Base-by-base conservation (phyloP, 2,329 filamentous ascomycete species). In the Ophiostoma tasmaniense region DNA sequence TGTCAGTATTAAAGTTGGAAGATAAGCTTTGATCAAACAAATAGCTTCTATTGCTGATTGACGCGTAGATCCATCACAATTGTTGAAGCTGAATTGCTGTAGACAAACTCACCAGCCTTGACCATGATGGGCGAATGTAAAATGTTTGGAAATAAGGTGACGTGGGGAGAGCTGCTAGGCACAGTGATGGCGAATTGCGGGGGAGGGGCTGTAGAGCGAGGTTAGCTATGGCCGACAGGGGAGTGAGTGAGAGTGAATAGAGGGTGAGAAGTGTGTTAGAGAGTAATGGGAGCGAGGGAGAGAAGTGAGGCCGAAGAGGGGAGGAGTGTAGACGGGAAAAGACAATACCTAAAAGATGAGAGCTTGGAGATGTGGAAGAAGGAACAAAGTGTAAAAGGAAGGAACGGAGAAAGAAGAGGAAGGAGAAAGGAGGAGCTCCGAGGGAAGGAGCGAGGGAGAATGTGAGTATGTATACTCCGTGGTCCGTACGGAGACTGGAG, bases 41-140 rank as follows among this genome's bases (percentile, higher is more conserved):
- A 8, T 30, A 62, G 7, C 14, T 1, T 13, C 50, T 14, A 2
- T 22, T 22, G 14, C 22, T 25, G 50, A 52, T 25, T 13, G 50
- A 55, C 50, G 22, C 50, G 50, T 22, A 28, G 4, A 14, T 30
- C 3, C 17, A 33, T 30, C 11, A 17, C 28, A 37, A 61, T 17
- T n/a, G 35, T 3, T 7, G 22, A 55, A 55, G 50, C 50, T 5
- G 8, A 25, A n/a, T 35, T 45, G 55, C 68, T 22, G 22, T 10
- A 25, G 50, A 55, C 55, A 68, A 42, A 55, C 75, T 10, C 75
- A 79, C 78, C 78, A 67, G 78, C 78, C 72, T 79, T 79, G 74
- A 79, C 78, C 78, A 79, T 79, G 66, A 75, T 79, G 76, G 69
- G 66, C 69, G 66, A 45, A 30, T 70, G 66, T 35, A 59, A 69